Base-by-base conservation (phyloP, 2,329 filamentous ascomycete genomes). In the Mycosphaerella arachidis region DNA sequence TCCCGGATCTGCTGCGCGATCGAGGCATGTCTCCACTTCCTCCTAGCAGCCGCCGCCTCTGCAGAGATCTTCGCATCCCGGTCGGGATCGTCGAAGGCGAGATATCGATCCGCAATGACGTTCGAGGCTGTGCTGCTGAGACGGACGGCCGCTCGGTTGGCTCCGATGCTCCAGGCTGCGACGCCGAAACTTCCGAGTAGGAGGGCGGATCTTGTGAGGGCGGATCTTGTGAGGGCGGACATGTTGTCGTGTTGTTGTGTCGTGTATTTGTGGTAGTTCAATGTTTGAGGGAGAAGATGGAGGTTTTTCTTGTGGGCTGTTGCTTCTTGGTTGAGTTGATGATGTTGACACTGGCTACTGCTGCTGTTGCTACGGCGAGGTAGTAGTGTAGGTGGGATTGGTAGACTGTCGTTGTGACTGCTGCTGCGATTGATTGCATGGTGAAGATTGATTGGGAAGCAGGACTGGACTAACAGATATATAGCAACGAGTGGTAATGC, bases 31-130 rank as follows among this genome's bases (percentile, higher is more conserved):
- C 54, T 29, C 54, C 54, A 56, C 20, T 48, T 56, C 43, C 54
- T 31, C 45, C 45, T 43, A 10, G n/a, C 45, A 24, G 54, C 54
- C 20, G 33, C 33, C 4, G 43, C 54, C 7, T 31, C 27, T 35
- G 43, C 27, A 18, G 54, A 48, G 16, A 50, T 24, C 35, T 45
- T 45, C 18, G 24, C n/a, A 29, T 56, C 54, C 6, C 43, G 8
- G 3, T 1, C 9, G 20, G 29, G 29, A 35, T 56, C 43, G 45
- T 56, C 54, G 43, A 56, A 56, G 7, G 54, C 24, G 2, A 56
- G 54, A 43, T 56, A 56, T 13, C 54, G 54, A 24, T 56, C 54
- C 16, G 54, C 54, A 18, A 56, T 56, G 43, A 43, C 54, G 40
- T 55, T 55, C 37, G 53, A 55, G 37, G 40, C 53, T 37, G 37